phyloP scores from a whole-genome alignment of 2,329 filamentous ascomycete genomes.

The Cadophora luteo-olivacea region DNA sequence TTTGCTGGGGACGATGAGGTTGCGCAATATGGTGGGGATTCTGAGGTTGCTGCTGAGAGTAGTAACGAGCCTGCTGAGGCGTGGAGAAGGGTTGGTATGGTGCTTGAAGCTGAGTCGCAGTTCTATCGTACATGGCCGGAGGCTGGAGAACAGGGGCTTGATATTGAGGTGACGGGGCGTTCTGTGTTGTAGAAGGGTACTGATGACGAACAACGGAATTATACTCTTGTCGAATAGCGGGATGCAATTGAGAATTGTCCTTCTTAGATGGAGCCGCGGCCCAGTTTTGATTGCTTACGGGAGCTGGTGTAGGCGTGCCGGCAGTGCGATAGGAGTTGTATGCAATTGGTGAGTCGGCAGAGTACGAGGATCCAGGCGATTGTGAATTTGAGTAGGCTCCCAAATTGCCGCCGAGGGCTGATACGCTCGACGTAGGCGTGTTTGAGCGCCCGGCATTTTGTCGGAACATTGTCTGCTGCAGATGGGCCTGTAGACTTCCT shows the following conservation, averaged over 20 bases:
- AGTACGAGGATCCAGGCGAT: constrained; percentile 21
- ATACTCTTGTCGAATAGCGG: constrained; percentile 48
- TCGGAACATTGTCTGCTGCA: constrained; percentile 40
- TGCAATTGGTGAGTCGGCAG: constrained; percentile 7
- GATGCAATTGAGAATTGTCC: constrained; percentile 43
- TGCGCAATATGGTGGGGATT: constrained; percentile 13
- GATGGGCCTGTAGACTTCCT: constrained; percentile 46
- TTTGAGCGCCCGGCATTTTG: constrained; percentile 26
- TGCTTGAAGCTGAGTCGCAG: constrained; percentile 20
- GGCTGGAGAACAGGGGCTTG: constrained; percentile 32
- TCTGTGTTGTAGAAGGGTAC: constrained; percentile 28
- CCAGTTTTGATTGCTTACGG: constrained; percentile 23
- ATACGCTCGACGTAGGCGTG: constrained; percentile 20
- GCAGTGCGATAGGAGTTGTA: constrained; percentile 21
- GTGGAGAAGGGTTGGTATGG: constrained; percentile 23
- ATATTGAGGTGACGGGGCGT: constrained; percentile 25
- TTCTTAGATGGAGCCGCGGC: constrained; percentile 32
- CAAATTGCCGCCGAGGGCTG: constrained; percentile 26
- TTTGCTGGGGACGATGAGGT: not conserved
- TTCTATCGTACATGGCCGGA: constrained; percentile 35
- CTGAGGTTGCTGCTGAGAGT: constrained; percentile 13
- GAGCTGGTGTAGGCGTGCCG: constrained; percentile 20
- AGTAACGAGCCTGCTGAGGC: constrained; percentile 22
- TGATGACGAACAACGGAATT: constrained; percentile 38
- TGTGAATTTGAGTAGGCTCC: constrained; percentile 26